Base-by-base conservation (phyloP, 2,329 filamentous ascomycete species). In the Calonectria naviculata region DNA sequence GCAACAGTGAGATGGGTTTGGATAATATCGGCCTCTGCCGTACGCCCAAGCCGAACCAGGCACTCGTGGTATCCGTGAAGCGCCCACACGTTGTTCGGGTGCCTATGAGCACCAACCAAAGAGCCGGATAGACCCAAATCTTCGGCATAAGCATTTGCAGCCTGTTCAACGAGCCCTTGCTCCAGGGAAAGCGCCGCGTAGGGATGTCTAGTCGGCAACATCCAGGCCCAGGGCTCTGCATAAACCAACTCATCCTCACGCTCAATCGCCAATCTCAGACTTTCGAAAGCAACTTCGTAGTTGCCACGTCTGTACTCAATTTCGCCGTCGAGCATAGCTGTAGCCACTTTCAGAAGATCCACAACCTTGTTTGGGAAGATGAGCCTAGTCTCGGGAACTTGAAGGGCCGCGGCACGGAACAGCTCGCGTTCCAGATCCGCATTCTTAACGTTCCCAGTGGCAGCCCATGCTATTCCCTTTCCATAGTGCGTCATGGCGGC, bases 151-250 rank as follows among this genome's bases (percentile, higher is more conserved):
- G 89, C 86, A 1, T 78, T 83, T 1, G 84, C 81, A 0, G 90
- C 90, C 64, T 90, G 82, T 42, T 87, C 85, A 0, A 88, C 82
- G 19, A 81, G 82, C 0, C 87, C 89, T 76, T 92, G 91, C 77
- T 94, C 92, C 24, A 93, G 83, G 42, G 93, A 79, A 5, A 94
- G 83, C 1, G 92, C 92, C 2, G 89, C 92, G 62, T 90, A 90
- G 0, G 92, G 91, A 80, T 94, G 92, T 6, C 91, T 85, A 0
- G 90, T 88, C 0, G 92, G 92, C 74, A 92, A 90, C 91, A 94
- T 93, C 92, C 92, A 94, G 0, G 89, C 90, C 92, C 92, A 93
- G 0, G 92, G 92, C 79, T 94, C 92, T 36, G 91, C 89, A 71
- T 92, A 94, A 0, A 88, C 88, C 24, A 94, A 84, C 0, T 78